These are phyloP conservation scores for Betula pendula DNA, from an alignment of 306 rosid species.

Conservation along the genomic window DNA sequence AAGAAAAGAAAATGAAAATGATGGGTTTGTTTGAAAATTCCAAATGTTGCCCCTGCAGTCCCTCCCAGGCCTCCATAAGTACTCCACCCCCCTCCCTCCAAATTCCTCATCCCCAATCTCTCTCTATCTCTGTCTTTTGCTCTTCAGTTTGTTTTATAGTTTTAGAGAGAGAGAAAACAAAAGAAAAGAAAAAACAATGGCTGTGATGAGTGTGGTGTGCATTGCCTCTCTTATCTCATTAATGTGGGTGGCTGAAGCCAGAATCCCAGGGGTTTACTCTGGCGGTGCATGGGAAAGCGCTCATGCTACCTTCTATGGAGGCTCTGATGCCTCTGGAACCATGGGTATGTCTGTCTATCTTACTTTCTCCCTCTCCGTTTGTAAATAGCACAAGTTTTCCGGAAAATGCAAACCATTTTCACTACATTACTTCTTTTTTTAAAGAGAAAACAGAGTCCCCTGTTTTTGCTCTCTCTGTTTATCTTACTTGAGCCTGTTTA, in stretches of 20 bases:
- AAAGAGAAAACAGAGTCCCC: not conserved
- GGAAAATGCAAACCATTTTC: not conserved
- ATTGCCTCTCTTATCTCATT: conserved; percentile 41
- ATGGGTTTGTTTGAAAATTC: conserved; percentile 27
- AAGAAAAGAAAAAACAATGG: conserved; percentile 30
- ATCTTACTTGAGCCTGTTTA: not conserved
- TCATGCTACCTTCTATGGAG: conserved; percentile 96
- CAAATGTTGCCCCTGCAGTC: conserved; percentile 32
- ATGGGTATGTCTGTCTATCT: conserved; percentile 57
- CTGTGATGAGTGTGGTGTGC: conserved; percentile 33
- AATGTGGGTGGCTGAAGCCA: conserved; percentile 48
- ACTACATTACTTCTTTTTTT: not conserved
- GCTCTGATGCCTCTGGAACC: conserved; percentile 95
- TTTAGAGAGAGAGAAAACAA: not conserved
- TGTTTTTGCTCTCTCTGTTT: not conserved
- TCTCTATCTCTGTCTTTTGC: not conserved
- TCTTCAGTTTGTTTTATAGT: not conserved
- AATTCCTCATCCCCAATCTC: conserved; percentile 29
- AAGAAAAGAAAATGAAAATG: not conserved
- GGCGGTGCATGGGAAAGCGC: conserved; percentile 79
- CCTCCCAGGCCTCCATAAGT: conserved; percentile 52
- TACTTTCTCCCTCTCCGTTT: not conserved
- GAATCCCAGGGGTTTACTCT: conserved; percentile 74
- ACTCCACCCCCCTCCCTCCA: conserved; percentile 32
- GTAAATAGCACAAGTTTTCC: not conserved